Evolutionary conservation across 768 basidiomycete species (phyloP).

Genomic region (Podaxis sp.): DNA sequence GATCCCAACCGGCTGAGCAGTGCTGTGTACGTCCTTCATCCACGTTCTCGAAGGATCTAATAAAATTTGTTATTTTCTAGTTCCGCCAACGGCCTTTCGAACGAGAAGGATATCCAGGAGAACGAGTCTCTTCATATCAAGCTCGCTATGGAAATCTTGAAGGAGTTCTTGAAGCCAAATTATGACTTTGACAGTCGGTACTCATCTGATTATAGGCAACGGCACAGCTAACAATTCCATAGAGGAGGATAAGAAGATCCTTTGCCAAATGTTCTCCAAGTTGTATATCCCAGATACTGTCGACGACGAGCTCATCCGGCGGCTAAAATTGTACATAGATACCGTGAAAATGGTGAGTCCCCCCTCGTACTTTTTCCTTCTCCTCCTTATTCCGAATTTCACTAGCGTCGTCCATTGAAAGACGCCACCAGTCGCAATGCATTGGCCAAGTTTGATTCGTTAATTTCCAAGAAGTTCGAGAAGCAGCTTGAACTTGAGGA

Average conservation of each 20-base stretch:
- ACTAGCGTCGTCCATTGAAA: constrained; percentile 43
- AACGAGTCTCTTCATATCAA: constrained; percentile 47
- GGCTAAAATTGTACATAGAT: constrained; percentile 59
- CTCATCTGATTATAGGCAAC: background rate
- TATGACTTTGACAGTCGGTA: constrained; percentile 25
- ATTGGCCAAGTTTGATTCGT: constrained; percentile 65
- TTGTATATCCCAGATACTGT: constrained; percentile 69
- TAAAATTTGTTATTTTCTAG: background rate
- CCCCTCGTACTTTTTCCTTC: background rate
- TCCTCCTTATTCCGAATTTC: background rate
- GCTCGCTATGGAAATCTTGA: constrained; percentile 56
- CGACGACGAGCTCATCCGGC: constrained; percentile 67
- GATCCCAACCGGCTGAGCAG: constrained; percentile 53
- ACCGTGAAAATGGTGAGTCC: constrained; percentile 54
- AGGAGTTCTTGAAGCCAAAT: constrained; percentile 22
- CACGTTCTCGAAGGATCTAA: background rate
- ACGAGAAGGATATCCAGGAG: constrained; percentile 18
- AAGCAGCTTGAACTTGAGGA: constrained; percentile 69
- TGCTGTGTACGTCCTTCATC: constrained; percentile 42
- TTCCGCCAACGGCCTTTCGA: constrained; percentile 10
- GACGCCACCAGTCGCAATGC: constrained; percentile 67
- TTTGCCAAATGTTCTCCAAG: constrained; percentile 65
- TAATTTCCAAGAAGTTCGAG: constrained; percentile 70
- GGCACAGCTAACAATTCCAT: background rate
- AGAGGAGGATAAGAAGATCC: constrained; percentile 69